Conservation (phyloP, 441 rosid species). For the Arabidopsis lyrata region DNA sequence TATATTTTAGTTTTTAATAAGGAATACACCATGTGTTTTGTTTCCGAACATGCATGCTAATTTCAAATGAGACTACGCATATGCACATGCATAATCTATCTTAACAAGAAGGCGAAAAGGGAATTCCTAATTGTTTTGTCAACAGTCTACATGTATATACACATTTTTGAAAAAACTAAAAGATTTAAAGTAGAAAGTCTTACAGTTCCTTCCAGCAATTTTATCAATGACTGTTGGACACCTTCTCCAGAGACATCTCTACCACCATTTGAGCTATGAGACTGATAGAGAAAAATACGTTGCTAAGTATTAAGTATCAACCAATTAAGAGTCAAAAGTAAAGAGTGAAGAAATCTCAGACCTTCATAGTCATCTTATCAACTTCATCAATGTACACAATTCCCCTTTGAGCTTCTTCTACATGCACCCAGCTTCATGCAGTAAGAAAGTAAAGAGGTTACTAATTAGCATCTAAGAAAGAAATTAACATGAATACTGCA, state of each 20-base stretch:
- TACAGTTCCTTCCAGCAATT: constrained; percentile 84
- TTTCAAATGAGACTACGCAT: constrained; percentile 5
- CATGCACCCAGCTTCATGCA: constrained; percentile 69
- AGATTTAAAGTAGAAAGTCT: constrained; percentile 33
- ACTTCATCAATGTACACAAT: constrained; percentile 82
- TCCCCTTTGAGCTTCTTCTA: constrained; percentile 78
- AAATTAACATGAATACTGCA: not conserved
- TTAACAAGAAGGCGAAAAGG: constrained; percentile 9
- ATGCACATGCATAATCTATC: constrained; percentile 12
- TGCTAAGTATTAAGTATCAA: constrained; percentile 7
- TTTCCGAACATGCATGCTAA: not conserved
- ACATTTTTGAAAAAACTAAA: not conserved
- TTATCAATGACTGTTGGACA: constrained; percentile 77
- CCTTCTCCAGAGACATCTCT: constrained; percentile 88
- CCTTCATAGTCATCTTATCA: constrained; percentile 81
- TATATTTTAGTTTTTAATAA: not conserved
- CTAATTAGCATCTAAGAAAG: not conserved
- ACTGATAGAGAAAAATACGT: constrained; percentile 49
- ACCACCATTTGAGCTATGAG: constrained; percentile 58
- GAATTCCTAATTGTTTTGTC: constrained; percentile 15
- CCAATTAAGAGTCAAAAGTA: constrained; percentile 6
- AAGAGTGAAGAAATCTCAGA: constrained; percentile 34
- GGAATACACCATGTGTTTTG: constrained; percentile 5
- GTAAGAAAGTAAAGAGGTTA: not conserved
- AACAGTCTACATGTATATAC: constrained; percentile 15